Conservation (phyloP, 129 eudicot genomes). For the Pulicaria dysenterica region DNA sequence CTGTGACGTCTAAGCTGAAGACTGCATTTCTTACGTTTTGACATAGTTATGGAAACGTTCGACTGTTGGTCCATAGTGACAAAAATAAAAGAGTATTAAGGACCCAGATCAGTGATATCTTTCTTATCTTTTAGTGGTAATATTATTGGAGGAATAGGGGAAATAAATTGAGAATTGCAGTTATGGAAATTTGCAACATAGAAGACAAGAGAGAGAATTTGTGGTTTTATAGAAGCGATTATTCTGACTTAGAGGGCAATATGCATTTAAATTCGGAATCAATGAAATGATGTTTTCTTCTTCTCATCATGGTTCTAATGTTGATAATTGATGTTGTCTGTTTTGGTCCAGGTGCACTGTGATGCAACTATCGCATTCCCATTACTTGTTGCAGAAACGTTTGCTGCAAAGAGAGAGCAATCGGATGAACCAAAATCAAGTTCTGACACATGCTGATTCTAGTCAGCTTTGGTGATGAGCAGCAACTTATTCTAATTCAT, state of each 20-base stretch:
- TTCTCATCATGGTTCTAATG: background rate
- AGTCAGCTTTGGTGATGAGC: background rate
- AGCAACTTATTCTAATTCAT: background rate
- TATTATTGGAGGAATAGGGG: background rate
- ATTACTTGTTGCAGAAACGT: constrained; percentile 81
- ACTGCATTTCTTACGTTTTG: background rate
- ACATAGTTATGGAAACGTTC: background rate
- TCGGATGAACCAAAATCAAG: constrained; percentile 19
- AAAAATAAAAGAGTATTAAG: background rate
- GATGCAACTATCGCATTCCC: constrained; percentile 98
- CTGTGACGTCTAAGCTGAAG: background rate
- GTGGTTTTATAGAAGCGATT: background rate
- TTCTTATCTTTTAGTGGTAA: background rate
- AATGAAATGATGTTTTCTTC: background rate
- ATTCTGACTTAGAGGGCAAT: background rate
- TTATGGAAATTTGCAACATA: background rate
- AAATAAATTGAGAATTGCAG: too few relatives aligned
- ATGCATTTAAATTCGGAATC: background rate
- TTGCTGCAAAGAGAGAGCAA: constrained; percentile 58
- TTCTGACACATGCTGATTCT: background rate
- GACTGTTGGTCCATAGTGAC: background rate
- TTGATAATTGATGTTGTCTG: constrained; percentile 5
- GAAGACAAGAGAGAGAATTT: background rate
- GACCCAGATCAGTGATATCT: background rate
- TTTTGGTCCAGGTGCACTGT: constrained; percentile 73